Evolutionary conservation across 1,284 basidiomycete species (phyloP).

Genomic region (Agroathelia rolfsii): DNA sequence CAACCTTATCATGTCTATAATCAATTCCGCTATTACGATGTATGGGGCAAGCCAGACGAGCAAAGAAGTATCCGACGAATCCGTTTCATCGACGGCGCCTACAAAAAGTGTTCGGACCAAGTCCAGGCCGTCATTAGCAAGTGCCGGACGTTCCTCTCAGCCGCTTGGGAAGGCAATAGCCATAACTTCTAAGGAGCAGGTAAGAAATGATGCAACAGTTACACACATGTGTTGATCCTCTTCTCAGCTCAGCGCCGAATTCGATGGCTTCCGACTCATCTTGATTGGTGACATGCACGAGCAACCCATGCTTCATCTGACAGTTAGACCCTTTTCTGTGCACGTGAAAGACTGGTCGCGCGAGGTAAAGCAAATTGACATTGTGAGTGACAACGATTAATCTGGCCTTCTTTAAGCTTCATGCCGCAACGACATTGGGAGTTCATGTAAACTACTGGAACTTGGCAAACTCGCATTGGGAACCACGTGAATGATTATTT

Average conservation of each 20-base stretch:
- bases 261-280: slow-evolving; percentile 89
- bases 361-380: slow-evolving; percentile 43
- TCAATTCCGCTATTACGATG: slow-evolving; percentile 80
- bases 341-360: slow-evolving; percentile 90
- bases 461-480: slow-evolving; percentile 96
- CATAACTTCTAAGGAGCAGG: slow-evolving; percentile 75
- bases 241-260: slow-evolving; percentile 63
- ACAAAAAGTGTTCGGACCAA: no score
- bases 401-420: slow-evolving; percentile 41
- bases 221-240: slow-evolving; percentile 1
- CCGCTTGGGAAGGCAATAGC: slow-evolving; percentile 48
- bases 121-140: no score
- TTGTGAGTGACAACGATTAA: not conserved
- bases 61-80: slow-evolving; percentile 13
- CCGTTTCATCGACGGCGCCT: no score
- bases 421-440: slow-evolving; percentile 72
- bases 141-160: no score
- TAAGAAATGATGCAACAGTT: slow-evolving; percentile 18
- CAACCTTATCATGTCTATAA: slow-evolving; percentile 80
- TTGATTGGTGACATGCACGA: slow-evolving; percentile 95
- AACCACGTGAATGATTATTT: slow-evolving; percentile 58
- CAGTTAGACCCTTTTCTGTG: slow-evolving; percentile 79
- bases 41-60: slow-evolving; percentile 28
- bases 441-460: slow-evolving; percentile 95
- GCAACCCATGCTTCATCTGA: slow-evolving; percentile 87